Conservation (phyloP, 2,329 filamentous ascomycete genomes). For the Alternaria panax region DNA sequence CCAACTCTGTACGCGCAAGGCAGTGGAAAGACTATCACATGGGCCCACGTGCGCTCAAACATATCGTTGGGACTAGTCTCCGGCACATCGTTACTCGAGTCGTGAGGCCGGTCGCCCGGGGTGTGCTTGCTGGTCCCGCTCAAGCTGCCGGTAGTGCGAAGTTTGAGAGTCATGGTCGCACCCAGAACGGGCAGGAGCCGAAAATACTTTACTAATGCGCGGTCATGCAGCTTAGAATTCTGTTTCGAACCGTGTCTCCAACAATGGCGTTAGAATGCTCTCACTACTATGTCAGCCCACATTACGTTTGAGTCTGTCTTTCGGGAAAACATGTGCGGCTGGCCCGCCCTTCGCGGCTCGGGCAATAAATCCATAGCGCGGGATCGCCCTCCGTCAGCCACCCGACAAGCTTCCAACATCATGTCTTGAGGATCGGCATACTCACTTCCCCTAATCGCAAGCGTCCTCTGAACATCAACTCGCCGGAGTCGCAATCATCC, state of each 20-base stretch:
- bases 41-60: slow-evolving; percentile 7
- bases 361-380: slow-evolving; percentile 5
- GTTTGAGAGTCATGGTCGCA: slow-evolving; percentile 10
- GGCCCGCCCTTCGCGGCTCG: neutral
- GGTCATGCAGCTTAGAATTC: neutral
- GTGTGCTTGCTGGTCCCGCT: neutral
- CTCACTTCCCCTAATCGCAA: neutral
- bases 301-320: neutral
- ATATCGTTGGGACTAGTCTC: slow-evolving; percentile 1
- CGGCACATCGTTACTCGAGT: neutral
- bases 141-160: neutral
- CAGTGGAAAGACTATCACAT: neutral
- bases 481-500: neutral
- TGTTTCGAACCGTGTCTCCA: neutral
- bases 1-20: neutral
- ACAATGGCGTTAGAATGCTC: neutral
- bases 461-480: slow-evolving; percentile 1
- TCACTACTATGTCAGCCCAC: too few species aligned
- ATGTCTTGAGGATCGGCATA: slow-evolving; percentile 2
- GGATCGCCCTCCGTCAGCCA: slow-evolving; percentile 7
- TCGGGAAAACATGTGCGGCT: neutral
- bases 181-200: neutral
- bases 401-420: slow-evolving; percentile 2
- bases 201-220: neutral
- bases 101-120: slow-evolving; percentile 1